Base-by-base conservation (phyloP, 148 eudicot genomes). In the Rhododendron williamsianum region DNA sequence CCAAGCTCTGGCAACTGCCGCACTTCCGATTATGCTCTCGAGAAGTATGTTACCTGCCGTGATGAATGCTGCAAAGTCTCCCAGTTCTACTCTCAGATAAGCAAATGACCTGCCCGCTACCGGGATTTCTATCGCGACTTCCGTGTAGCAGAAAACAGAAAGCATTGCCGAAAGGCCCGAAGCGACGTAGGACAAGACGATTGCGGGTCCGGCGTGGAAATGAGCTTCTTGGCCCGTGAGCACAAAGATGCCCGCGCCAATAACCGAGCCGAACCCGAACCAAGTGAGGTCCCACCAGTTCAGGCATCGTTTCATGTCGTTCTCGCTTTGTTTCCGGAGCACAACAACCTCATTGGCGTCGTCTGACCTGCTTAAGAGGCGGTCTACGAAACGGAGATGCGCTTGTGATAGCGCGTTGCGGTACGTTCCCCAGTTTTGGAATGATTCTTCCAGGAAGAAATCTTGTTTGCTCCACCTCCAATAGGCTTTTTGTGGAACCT, bases 211-310 rank as follows among this genome's bases (percentile, higher is more conserved):
- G 0, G 94, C 98, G 19, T 91, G 90, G 0, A 87, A 9, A 48
- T 87, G 92, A 21, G 95, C 91, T 87, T 94, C 98, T 82, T 93
- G 90, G 30, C 98, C 97, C 1, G 98, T 95, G 41, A 95, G 92
- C 15, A 92, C 94, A 80, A 95, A 95, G 15, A 95, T 93, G 25
- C 98, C 95, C 0, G 97, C 89, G 0, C 98, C 97, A 46, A 94
- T 89, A 9, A 95, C 97, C 1, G 96, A 88, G 35, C 98, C 94
- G 21, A 95, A 91, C 0, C 98, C 97, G n/a, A 95, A 91, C 97
- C 98, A 95, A 65, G 82, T 94, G 36, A 94, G 88, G 81, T 94
- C 98, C 97, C 97, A 95, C 98, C 97, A 95, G 73, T 72, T 94
- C 13, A 94, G 91, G 86, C 90, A 87, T 1, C 90, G 85, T 38